These are phyloP conservation scores for Paralagenidium karlingii DNA, from an alignment of 352 stramenopile species.

Conservation along the genomic window DNA sequence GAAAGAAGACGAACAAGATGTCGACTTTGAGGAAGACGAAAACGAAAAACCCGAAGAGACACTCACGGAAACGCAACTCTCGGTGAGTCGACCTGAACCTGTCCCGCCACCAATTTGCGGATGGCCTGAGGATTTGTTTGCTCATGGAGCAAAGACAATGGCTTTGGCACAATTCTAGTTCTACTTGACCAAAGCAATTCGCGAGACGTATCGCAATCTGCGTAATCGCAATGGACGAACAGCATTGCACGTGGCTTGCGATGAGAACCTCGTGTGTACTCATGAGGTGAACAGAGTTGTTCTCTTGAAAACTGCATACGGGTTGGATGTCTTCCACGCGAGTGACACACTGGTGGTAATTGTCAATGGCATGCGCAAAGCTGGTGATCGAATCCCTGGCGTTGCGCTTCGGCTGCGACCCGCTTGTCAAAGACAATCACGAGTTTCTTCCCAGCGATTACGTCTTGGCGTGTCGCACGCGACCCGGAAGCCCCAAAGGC, in stretches of 20 bases:
- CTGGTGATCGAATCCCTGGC: conserved; percentile 33
- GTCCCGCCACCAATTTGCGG: neutral
- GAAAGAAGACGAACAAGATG: conserved; percentile 11
- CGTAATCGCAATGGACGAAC: conserved; percentile 49
- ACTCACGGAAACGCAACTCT: conserved; percentile 13
- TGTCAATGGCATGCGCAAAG: too few species aligned
- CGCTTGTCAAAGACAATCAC: conserved; percentile 34
- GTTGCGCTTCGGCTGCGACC: conserved; percentile 40
- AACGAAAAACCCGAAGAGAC: conserved; percentile 12
- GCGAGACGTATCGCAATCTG: conserved; percentile 48
- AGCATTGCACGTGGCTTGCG: conserved; percentile 54
- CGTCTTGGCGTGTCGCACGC: conserved; percentile 28
- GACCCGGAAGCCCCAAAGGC: conserved; percentile 42
- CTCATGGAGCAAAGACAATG: neutral
- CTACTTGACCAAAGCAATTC: conserved; percentile 42
- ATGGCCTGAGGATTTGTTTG: neutral
- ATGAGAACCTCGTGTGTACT: conserved; percentile 75
- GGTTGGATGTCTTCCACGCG: too few species aligned
- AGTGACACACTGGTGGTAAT: too few species aligned
- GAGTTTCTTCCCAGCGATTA: conserved; percentile 21
- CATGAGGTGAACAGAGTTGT: conserved; percentile 20
- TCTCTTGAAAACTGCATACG: neutral
- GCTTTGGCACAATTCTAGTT: conserved; percentile 32
- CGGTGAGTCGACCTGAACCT: conserved; percentile 41
- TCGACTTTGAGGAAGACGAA: conserved; percentile 11